Evolutionary conservation across 2,329 filamentous ascomycete species (phyloP).

Genomic region (Chaetomium olivaceum): DNA sequence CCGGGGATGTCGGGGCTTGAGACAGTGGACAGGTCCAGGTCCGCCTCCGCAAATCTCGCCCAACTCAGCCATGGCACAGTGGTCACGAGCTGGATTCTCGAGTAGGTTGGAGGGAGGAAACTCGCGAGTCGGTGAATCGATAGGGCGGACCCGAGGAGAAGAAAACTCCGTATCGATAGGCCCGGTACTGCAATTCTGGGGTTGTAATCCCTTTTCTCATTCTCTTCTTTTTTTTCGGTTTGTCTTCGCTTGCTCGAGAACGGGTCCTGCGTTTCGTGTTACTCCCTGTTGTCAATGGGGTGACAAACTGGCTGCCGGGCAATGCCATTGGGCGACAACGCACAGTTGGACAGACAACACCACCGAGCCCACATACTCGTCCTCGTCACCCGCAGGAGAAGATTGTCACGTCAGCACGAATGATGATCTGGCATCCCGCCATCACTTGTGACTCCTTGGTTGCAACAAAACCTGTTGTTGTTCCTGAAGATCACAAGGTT

Average conservation of each 20-base stretch:
- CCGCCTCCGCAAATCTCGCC: not conserved
- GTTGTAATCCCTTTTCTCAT: not conserved
- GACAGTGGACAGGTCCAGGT: slow-evolving; percentile 4
- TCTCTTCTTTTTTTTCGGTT: not conserved
- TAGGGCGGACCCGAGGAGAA: not conserved
- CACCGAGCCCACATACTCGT: not conserved
- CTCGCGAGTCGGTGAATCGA: not conserved
- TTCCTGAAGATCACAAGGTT: not conserved
- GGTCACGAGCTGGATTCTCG: slow-evolving; percentile 1
- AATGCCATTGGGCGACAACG: not conserved
- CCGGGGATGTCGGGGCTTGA: not conserved
- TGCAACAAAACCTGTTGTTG: not conserved
- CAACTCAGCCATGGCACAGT: slow-evolving; percentile 4
- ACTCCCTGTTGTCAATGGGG: not conserved
- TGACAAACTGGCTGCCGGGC: not conserved
- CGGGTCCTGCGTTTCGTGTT: not conserved
- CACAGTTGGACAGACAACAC: not conserved
- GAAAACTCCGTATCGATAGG: not conserved
- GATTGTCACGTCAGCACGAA: slow-evolving; percentile 1
- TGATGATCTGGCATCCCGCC: slow-evolving; percentile 4
- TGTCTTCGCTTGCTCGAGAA: not conserved
- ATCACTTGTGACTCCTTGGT: not conserved
- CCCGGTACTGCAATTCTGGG: not conserved
- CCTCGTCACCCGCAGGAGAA: not conserved
- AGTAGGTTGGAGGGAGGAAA: not conserved